Evolutionary conservation across 2,329 filamentous ascomycete genomes (phyloP).

Genomic region (Penicillium sp.): DNA sequence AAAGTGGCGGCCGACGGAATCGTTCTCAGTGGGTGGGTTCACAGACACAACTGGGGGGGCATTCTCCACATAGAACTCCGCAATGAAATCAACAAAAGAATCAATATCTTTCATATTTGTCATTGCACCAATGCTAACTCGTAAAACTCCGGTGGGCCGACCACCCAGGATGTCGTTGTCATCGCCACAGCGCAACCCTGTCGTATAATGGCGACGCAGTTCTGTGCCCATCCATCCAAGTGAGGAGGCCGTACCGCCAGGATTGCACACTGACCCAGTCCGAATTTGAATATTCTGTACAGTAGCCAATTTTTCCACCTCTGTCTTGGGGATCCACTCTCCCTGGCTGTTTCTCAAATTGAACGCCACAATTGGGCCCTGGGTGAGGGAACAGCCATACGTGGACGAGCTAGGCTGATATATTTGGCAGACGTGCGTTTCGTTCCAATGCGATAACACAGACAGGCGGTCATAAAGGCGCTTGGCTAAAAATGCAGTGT

Average conservation of each 20-base stretch:
- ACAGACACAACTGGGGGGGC: conserved; percentile 17
- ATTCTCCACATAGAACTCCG: conserved; percentile 63
- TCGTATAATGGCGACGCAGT: conserved; percentile 78
- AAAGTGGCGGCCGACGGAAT: conserved; percentile 33
- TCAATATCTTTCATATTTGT: conserved; percentile 74
- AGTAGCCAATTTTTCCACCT: conserved; percentile 82
- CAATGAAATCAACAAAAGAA: conserved; percentile 68
- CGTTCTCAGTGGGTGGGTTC: conserved; percentile 13
- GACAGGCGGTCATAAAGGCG: conserved; percentile 60
- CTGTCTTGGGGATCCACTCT: conserved; percentile 74
- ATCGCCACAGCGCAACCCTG: conserved; percentile 79
- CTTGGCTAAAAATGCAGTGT: conserved; percentile 66
- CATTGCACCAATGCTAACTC: conserved; percentile 87
- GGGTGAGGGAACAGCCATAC: conserved; percentile 47
- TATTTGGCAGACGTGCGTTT: conserved; percentile 62
- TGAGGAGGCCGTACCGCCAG: conserved; percentile 74
- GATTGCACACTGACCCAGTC: conserved; percentile 88
- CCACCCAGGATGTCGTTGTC: conserved; percentile 79
- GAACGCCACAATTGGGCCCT: conserved; percentile 79
- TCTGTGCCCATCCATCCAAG: conserved; percentile 77
- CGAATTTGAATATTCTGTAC: conserved; percentile 79
- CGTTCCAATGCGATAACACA: conserved; percentile 68
- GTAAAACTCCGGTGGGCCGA: conserved; percentile 83
- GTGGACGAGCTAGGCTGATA: conserved; percentile 52
- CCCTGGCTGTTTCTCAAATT: conserved; percentile 71